Evolutionary conservation across 768 basidiomycete genomes (phyloP).

Genomic region (Rhizopogon sp.): DNA sequence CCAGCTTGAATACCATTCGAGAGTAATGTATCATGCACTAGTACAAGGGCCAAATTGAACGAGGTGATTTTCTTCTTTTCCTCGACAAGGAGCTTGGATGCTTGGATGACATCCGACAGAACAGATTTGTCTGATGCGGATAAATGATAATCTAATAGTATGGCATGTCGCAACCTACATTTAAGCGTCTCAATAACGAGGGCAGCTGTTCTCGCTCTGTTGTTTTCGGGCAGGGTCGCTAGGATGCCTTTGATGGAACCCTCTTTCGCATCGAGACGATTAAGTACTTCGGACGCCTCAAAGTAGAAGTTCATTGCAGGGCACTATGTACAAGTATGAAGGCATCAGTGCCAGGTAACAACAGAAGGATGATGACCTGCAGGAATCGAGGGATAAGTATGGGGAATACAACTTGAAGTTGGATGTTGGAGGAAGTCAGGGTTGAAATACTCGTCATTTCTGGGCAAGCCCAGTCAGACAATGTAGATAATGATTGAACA

Average conservation of each 20-base stretch:
- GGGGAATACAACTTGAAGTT: conserved; percentile 5
- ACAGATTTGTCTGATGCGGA: conserved; percentile 62
- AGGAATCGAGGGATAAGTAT: conserved; percentile 24
- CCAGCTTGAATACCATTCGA: conserved; percentile 84
- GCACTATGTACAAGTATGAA: conserved; percentile 18
- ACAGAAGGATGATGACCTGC: conserved; percentile 11
- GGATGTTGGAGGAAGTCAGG: conserved; percentile 19
- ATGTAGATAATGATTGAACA: conserved; percentile 82
- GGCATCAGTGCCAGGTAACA: conserved; percentile 10
- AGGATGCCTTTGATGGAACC: conserved; percentile 91
- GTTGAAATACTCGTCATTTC: conserved; percentile 41
- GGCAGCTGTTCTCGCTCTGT: conserved; percentile 73
- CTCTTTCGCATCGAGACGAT: conserved; percentile 81
- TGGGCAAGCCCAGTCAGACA: conserved; percentile 61
- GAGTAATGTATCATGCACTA: conserved; percentile 88
- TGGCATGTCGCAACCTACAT: conserved; percentile 47
- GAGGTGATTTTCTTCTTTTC: conserved; percentile 78
- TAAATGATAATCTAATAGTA: neutral
- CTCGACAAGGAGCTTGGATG: conserved; percentile 62
- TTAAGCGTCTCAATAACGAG: conserved; percentile 94
- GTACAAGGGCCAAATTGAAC: conserved; percentile 70
- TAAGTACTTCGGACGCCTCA: conserved; percentile 78
- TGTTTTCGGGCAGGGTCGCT: conserved; percentile 65
- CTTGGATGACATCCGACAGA: conserved; percentile 64
- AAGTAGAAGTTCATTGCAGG: conserved; percentile 91